A percentile compares a stretch with the other conserved stretches of the same genome.
Conservation (phyloP, 2,329 filamentous ascomycete genomes). For the Aureobasidium uvarum region DNA sequence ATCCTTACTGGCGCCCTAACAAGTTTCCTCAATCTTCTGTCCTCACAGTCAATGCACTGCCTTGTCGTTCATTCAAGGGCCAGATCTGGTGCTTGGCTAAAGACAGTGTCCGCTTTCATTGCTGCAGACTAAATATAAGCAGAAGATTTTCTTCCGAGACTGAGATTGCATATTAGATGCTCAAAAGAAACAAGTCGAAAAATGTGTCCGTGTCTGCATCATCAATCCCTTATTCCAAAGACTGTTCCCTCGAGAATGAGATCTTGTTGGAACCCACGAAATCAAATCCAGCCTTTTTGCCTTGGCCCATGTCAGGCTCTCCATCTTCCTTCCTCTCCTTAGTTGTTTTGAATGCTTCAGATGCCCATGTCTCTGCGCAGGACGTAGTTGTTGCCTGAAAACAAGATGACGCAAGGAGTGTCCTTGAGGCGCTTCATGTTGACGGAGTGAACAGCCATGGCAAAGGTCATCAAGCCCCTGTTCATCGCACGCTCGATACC, state of each 20-base stretch:
- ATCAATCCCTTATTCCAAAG: background rate
- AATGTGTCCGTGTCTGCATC: background rate
- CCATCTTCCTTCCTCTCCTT: no score
- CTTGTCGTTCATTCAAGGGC: background rate
- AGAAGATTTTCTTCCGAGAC: background rate
- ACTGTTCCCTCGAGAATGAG: background rate
- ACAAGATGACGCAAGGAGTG: background rate
- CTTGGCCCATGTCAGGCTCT: background rate
- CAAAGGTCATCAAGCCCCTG: background rate
- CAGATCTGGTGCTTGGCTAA: background rate
- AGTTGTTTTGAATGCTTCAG: background rate
- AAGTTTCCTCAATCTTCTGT: background rate
- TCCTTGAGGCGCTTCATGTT: constrained; percentile 9
- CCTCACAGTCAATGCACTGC: background rate
- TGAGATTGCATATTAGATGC: background rate
- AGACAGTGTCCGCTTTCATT: background rate
- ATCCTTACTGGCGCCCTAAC: background rate
- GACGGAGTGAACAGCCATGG: constrained; percentile 3
- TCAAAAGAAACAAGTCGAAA: background rate
- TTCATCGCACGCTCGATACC: background rate
- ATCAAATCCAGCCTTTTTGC: background rate
- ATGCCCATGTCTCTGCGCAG: background rate
- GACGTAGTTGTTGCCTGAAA: background rate
- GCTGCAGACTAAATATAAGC: background rate
- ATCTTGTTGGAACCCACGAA: background rate